A percentile compares a stretch with the other conserved stretches of the same genome.
These are phyloP conservation scores for Pyricularia pennisetigena DNA, from an alignment of 2,329 filamentous ascomycete species.

Conservation along the genomic window DNA sequence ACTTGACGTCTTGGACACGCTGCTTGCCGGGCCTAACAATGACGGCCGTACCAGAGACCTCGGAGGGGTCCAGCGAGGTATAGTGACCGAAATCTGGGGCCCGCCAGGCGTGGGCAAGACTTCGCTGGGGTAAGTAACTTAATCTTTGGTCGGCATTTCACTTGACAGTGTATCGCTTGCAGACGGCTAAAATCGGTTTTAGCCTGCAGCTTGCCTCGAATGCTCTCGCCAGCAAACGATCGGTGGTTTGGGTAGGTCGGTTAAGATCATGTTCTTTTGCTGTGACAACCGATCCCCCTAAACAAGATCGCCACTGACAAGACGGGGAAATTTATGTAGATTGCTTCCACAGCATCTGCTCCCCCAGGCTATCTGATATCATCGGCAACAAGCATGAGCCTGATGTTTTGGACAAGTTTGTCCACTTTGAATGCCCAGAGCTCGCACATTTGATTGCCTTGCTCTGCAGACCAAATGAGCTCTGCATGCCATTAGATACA, in stretches of 20 bases:
- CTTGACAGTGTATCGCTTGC: background rate
- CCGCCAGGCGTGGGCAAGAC: slow-evolving; percentile 83
- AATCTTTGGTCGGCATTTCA: background rate
- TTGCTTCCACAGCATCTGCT: slow-evolving; percentile 29
- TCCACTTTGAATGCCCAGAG: slow-evolving; percentile 42
- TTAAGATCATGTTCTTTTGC: slow-evolving; percentile 5
- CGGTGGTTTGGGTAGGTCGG: slow-evolving; percentile 75
- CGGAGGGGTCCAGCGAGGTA: slow-evolving; percentile 60
- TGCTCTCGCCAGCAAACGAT: slow-evolving; percentile 47
- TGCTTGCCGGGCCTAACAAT: slow-evolving; percentile 20
- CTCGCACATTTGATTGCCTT: slow-evolving; percentile 69
- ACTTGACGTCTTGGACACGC: slow-evolving; percentile 39
- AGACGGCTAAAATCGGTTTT: background rate
- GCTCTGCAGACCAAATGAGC: slow-evolving; percentile 53
- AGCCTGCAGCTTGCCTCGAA: slow-evolving; percentile 63
- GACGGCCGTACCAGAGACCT: background rate
- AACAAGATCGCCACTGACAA: background rate
- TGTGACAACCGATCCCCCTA: slow-evolving; percentile 1
- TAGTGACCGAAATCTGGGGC: slow-evolving; percentile 80
- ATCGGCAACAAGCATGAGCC: background rate
- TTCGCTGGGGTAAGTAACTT: slow-evolving; percentile 57
- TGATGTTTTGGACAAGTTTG: slow-evolving; percentile 23
- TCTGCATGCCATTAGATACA: slow-evolving; percentile 52
- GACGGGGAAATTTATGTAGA: slow-evolving; percentile 20
- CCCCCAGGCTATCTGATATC: slow-evolving; percentile 9